Conservation (phyloP, 345 rosid genomes). For the Salix exigua region DNA sequence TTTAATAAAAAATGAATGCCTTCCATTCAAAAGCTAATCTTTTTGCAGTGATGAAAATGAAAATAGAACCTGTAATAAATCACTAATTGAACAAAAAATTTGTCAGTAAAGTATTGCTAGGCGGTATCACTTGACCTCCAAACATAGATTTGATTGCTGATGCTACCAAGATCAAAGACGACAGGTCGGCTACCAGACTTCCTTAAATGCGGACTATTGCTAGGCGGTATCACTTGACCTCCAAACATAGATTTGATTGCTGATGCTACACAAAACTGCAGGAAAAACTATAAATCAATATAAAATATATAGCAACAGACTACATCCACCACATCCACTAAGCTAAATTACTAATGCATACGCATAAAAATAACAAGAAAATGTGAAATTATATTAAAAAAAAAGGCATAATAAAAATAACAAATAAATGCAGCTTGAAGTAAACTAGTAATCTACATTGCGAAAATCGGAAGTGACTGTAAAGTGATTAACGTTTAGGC, state of each 20-base stretch:
- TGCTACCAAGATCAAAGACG: slow-evolving; percentile 69
- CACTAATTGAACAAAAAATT: background rate
- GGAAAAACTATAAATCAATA: background rate
- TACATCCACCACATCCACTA: background rate
- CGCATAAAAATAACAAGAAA: too few relatives aligned
- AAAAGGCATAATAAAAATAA: too few relatives aligned
- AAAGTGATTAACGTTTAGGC: too few relatives aligned
- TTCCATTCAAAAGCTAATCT: slow-evolving; percentile 1
- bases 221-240: slow-evolving; percentile 44
- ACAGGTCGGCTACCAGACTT: slow-evolving; percentile 75
- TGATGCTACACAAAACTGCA: background rate
- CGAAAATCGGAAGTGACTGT: too few relatives aligned
- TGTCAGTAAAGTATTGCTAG: background rate
- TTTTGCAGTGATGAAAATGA: background rate
- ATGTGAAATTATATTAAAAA: background rate
- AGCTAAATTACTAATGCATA: background rate
- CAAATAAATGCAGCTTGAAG: too few relatives aligned
- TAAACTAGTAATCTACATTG: too few relatives aligned
- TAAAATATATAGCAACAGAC: background rate
- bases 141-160: too few relatives aligned
- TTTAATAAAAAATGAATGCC: background rate
- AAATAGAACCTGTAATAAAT: slow-evolving; percentile 8
- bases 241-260: slow-evolving; percentile 53
- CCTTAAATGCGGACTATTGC: slow-evolving; percentile 73
- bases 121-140: too few relatives aligned